phyloP scores from a whole-genome alignment of 2,329 filamentous ascomycete species.

The Xenosphaeropsis pyriputrescens region DNA sequence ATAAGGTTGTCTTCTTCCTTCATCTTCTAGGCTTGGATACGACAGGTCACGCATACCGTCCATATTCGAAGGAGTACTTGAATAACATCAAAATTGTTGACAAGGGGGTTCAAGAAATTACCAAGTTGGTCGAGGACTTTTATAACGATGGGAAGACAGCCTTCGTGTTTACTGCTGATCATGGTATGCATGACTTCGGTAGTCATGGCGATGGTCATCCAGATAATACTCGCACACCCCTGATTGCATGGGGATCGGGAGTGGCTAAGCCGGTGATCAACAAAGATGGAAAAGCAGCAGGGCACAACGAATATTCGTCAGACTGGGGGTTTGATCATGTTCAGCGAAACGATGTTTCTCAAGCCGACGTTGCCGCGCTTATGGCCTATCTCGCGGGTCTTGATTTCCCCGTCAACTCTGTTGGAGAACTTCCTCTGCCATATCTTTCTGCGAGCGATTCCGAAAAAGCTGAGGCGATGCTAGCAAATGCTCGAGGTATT shows the following conservation, averaged over 20 bases:
- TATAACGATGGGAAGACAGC: conserved; percentile 77
- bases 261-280: conserved; percentile 58
- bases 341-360: conserved; percentile 76
- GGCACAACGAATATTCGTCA: conserved; percentile 81
- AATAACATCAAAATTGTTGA: conserved; percentile 93
- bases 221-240: conserved; percentile 86
- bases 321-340: conserved; percentile 78
- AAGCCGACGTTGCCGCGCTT: conserved; percentile 86
- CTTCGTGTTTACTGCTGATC: conserved; percentile 93
- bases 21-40: conserved; percentile 90
- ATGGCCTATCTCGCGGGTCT: conserved; percentile 88
- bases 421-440: conserved; percentile 77
- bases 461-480: conserved; percentile 70
- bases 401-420: conserved; percentile 90
- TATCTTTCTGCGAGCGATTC: conserved; percentile 59
- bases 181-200: conserved; percentile 99
- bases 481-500: conserved; percentile 76
- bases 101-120: conserved; percentile 72
- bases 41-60: conserved; percentile 69
- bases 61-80: conserved; percentile 91
- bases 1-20: conserved; percentile 89
- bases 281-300: conserved; percentile 44
- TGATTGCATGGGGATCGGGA: conserved; percentile 89
- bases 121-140: conserved; percentile 68
- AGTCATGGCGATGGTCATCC: conserved; percentile 97